Evolutionary conservation across 2,329 filamentous ascomycete species (phyloP).

Genomic region (Alternaria hordeiaustralica): DNA sequence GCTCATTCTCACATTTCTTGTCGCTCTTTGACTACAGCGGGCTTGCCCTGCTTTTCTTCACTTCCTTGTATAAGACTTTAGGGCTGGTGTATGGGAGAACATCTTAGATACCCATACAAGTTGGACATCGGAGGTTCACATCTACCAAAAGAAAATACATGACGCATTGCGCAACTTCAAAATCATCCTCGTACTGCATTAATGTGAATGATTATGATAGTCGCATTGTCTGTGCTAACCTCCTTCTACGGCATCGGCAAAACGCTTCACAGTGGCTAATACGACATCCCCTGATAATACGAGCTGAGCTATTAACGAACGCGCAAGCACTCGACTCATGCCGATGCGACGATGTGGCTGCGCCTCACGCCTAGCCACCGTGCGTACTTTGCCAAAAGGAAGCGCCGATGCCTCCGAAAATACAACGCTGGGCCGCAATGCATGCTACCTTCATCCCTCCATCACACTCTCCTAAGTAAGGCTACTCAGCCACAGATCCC

Average conservation of each 20-base stretch:
- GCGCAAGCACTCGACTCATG: slow-evolving; percentile 1
- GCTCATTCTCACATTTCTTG: slow-evolving; percentile 28
- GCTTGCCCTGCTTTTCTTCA: slow-evolving; percentile 8
- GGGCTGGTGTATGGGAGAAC: slow-evolving; percentile 21
- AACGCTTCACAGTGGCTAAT: neutral
- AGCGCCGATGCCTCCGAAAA: neutral
- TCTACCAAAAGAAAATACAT: slow-evolving; percentile 18
- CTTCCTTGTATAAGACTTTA: slow-evolving; percentile 38
- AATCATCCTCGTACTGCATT: neutral
- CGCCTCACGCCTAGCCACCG: neutral
- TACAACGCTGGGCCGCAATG: neutral
- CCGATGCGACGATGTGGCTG: neutral
- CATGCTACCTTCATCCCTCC: neutral
- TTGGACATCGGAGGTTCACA: slow-evolving; percentile 19
- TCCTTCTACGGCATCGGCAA: neutral
- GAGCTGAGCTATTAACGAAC: neutral
- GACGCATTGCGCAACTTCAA: slow-evolving; percentile 5
- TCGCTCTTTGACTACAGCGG: slow-evolving; percentile 31
- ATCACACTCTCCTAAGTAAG: neutral
- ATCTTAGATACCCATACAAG: slow-evolving; percentile 24
- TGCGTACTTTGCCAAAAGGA: neutral
- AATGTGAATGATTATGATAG: neutral
- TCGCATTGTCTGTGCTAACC: neutral
- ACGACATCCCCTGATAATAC: neutral
- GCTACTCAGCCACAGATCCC: neutral